These are phyloP conservation scores for Candida pseudoviswanathii DNA, from an alignment of 1,139 yeast genomes.

Conservation along the genomic window DNA sequence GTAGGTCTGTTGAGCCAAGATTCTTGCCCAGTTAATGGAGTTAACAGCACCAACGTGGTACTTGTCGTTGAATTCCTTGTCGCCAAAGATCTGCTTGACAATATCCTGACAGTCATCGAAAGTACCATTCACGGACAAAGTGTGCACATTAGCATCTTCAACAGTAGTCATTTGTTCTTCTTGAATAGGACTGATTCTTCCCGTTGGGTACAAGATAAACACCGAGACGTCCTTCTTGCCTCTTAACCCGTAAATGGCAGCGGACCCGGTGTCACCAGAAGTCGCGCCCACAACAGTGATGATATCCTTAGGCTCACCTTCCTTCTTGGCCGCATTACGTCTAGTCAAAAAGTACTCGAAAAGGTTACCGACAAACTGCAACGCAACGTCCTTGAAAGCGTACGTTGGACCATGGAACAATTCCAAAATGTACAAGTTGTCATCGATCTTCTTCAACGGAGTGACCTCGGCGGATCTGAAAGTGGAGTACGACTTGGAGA, in stretches of 20 bases:
- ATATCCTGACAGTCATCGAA: constrained; percentile 98
- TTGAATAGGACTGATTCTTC: constrained; percentile 95
- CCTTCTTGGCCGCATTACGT: constrained; percentile 65
- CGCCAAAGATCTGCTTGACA: constrained; percentile 92
- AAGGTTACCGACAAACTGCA: constrained; percentile 95
- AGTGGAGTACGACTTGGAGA: constrained; percentile 78
- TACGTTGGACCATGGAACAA: constrained; percentile 98
- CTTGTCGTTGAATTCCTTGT: constrained; percentile 78
- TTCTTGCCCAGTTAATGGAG: constrained; percentile 99
- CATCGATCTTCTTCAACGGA: constrained; percentile 67
- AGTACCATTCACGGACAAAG: constrained; percentile 91
- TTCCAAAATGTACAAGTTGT: constrained; percentile 75
- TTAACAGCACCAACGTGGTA: constrained; percentile 97
- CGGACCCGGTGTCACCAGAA: constrained; percentile 98
- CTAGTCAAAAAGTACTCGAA: constrained; percentile 89
- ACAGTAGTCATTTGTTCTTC: constrained; percentile 99
- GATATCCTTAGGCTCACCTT: constrained; percentile 64
- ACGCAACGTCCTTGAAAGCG: constrained; percentile 97
- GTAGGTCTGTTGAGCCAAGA: constrained; percentile 94
- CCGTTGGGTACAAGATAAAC: constrained; percentile 93
- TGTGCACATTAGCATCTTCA: constrained; percentile 90
- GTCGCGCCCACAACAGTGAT: constrained; percentile 99
- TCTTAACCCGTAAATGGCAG: constrained; percentile 96
- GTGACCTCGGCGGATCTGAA: constrained; percentile 87
- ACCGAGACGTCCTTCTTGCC: constrained; percentile 96